phyloP scores from a whole-genome alignment of 495 filamentous ascomycete genomes.

The Xylaria telfairii region DNA sequence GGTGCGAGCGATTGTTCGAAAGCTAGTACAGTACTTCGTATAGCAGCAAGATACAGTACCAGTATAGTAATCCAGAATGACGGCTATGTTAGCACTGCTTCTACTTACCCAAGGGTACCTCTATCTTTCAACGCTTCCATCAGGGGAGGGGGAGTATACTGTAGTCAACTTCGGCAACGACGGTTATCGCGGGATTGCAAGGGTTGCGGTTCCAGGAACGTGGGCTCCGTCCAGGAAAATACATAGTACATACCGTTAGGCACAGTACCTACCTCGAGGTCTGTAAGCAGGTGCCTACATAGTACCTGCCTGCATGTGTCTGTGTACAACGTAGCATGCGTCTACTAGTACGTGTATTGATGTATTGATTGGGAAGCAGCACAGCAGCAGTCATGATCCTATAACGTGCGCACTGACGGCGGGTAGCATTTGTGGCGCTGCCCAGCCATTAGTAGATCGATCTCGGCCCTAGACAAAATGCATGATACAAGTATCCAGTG shows the following conservation, averaged over 20 bases:
- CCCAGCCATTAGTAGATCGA: slow-evolving; percentile 14
- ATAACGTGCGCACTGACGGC: slow-evolving; percentile 4
- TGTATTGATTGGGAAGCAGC: neutral
- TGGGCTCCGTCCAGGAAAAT: slow-evolving; percentile 5
- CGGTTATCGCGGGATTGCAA: neutral
- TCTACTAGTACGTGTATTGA: neutral
- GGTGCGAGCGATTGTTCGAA: neutral
- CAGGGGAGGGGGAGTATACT: neutral
- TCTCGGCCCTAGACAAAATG: neutral
- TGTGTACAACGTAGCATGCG: too few relatives aligned
- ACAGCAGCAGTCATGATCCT: neutral
- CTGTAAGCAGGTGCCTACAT: too few relatives aligned
- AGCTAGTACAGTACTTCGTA: too few relatives aligned
- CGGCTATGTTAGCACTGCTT: neutral
- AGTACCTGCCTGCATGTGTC: too few relatives aligned
- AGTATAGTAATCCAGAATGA: neutral
- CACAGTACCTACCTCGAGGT: too few relatives aligned
- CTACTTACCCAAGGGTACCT: too few relatives aligned
- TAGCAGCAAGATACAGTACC: too few relatives aligned
- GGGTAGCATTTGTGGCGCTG: slow-evolving; percentile 14
- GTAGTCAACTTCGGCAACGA: neutral
- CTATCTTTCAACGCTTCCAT: neutral
- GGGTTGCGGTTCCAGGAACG: slow-evolving; percentile 1
- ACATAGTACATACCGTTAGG: neutral
- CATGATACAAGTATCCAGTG: neutral